These are phyloP conservation scores for Angomonas desouzai DNA, from an alignment of 208 protist genomes.

Conservation along the genomic window DNA sequence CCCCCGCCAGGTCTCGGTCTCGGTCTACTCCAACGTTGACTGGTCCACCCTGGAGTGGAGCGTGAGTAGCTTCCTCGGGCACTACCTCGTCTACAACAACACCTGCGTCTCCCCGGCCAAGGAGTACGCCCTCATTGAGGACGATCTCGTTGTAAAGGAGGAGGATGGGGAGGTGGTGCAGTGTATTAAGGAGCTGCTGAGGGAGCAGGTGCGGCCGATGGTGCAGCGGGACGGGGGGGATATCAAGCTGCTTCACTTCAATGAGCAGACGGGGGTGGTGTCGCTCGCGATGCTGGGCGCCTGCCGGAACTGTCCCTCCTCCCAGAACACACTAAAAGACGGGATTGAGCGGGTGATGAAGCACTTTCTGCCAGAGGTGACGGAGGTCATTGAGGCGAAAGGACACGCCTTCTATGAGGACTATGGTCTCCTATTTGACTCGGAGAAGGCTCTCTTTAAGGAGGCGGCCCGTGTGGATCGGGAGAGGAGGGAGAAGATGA, in stretches of 20 bases:
- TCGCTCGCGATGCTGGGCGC: constrained; percentile 89
- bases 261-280: constrained; percentile 84
- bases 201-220: constrained; percentile 88
- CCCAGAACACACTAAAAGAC: constrained; percentile 85
- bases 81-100: constrained; percentile 81
- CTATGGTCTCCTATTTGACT: constrained; percentile 74
- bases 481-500: constrained; percentile 46
- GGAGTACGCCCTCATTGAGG: constrained; percentile 80
- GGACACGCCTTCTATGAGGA: constrained; percentile 81
- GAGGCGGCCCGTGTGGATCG: constrained; percentile 63
- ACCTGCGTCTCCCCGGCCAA: constrained; percentile 56
- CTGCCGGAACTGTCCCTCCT: constrained; percentile 88
- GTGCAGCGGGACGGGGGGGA: constrained; percentile 92
- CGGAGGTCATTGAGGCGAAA: constrained; percentile 65
- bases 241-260: constrained; percentile 84
- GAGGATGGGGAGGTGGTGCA: constrained; percentile 86
- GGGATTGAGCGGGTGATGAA: constrained; percentile 90
- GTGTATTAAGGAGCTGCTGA: constrained; percentile 93
- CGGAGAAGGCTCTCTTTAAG: constrained; percentile 70
- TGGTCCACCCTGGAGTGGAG: constrained; percentile 79
- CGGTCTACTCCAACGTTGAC: constrained; percentile 66
- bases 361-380: constrained; percentile 92
- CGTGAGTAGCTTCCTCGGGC: constrained; percentile 83
- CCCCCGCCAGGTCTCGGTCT: constrained; percentile 69
- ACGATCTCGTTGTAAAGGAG: constrained; percentile 67